A percentile compares a stretch with the other conserved stretches of the same genome.
Conservation (phyloP, 495 filamentous ascomycete genomes). For the Entonaema liquescens region DNA sequence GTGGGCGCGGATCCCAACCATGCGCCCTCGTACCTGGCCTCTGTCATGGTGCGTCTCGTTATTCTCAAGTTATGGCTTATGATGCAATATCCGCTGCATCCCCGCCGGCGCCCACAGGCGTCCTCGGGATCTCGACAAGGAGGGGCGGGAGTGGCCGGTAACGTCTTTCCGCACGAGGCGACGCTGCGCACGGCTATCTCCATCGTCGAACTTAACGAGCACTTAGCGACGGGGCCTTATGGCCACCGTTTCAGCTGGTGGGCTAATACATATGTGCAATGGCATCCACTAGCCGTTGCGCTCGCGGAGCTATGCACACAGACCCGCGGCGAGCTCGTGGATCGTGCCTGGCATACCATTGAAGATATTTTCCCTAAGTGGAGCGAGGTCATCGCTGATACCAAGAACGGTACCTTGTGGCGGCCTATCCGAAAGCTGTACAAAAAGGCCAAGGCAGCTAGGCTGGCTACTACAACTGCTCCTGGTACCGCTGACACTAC, state of each 20-base stretch:
- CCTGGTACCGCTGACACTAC: neutral
- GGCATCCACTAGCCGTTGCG: slow-evolving; percentile 75
- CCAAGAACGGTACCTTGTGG: slow-evolving; percentile 70
- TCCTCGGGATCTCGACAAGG: neutral
- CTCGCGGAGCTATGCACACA: slow-evolving; percentile 73
- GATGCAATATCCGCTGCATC: slow-evolving; percentile 66
- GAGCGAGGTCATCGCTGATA: slow-evolving; percentile 60
- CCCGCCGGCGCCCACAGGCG: slow-evolving; percentile 18
- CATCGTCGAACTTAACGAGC: slow-evolving; percentile 45
- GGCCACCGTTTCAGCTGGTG: slow-evolving; percentile 44
- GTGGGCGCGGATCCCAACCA: slow-evolving; percentile 37
- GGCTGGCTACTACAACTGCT: slow-evolving; percentile 25
- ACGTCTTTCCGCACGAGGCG: slow-evolving; percentile 33
- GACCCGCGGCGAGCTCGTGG: slow-evolving; percentile 65
- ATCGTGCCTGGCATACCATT: slow-evolving; percentile 67
- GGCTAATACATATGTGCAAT: slow-evolving; percentile 71
- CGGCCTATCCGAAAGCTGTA: slow-evolving; percentile 71
- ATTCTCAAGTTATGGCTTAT: slow-evolving; percentile 72
- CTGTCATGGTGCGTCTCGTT: slow-evolving; percentile 57
- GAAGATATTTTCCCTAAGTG: slow-evolving; percentile 64
- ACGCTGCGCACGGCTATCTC: slow-evolving; percentile 48
- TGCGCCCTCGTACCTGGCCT: slow-evolving; percentile 40
- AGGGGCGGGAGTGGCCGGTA: neutral
- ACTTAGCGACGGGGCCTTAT: slow-evolving; percentile 32
- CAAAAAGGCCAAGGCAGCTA: slow-evolving; percentile 64